These are phyloP conservation scores for Lepidopterella palustris DNA, from an alignment of 495 filamentous ascomycete species.

Conservation along the genomic window DNA sequence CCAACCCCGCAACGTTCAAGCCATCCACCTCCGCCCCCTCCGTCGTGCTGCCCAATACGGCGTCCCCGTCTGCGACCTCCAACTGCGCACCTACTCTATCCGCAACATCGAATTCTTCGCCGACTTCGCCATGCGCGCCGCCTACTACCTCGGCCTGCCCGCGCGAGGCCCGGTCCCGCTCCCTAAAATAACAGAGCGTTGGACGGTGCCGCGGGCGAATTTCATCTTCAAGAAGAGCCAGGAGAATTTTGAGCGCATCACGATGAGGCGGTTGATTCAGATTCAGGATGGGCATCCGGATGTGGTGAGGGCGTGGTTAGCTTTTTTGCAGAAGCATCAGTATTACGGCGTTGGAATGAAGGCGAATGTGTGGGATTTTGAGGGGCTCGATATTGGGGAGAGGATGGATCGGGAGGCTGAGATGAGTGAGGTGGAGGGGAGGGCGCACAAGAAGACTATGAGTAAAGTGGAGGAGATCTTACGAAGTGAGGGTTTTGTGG, in stretches of 20 bases:
- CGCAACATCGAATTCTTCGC: constrained; percentile 90
- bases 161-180: constrained; percentile 85
- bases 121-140: constrained; percentile 90
- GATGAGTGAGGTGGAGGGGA: constrained; percentile 20
- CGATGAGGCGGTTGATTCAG: constrained; percentile 78
- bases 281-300: constrained; percentile 90
- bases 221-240: constrained; percentile 97
- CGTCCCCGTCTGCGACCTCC: constrained; percentile 80
- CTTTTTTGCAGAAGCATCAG: constrained; percentile 79
- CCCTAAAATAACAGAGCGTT: constrained; percentile 76
- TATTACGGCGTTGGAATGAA: constrained; percentile 98
- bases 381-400: constrained; percentile 46
- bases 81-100: constrained; percentile 84
- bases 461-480: constrained; percentile 32
- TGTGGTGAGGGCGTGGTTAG: constrained; percentile 82
- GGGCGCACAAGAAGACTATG: constrained; percentile 27
- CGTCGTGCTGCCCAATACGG: constrained; percentile 66
- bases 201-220: constrained; percentile 84
- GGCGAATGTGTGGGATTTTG: constrained; percentile 89
- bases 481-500: constrained; percentile 24
- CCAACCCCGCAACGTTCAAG: constrained; percentile 70
- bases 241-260: constrained; percentile 94
- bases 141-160: constrained; percentile 86
- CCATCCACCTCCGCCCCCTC: constrained; percentile 77
- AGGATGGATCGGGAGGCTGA: constrained; percentile 31